Evolutionary conservation across 805 yeast species (phyloP), one percentile per base, ranked within the genome.

Genomic region (Deakozyma indianensis): DNA sequence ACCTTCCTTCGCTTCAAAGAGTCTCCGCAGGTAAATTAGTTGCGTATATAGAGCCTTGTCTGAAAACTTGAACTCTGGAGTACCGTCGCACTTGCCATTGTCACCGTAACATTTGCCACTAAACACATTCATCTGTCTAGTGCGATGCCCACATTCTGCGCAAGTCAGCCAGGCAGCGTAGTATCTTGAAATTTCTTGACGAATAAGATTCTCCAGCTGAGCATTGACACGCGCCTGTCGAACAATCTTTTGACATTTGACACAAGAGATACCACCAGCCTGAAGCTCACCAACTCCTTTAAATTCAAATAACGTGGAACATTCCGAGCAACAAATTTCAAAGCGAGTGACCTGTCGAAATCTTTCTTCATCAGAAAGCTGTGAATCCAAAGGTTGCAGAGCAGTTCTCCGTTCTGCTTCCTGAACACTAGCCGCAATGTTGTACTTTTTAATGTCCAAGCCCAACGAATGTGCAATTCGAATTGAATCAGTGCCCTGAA

Each of bases 81-180:
- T 75, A 32, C 97, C 96, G 55, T 83, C 81, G 48, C 78, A 73
- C 35, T 67, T 44, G 2, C 84, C 84, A 55, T 71, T 72, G 47
- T 61, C 61, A 38, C 84, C 82, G 48, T 86, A 69, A 61, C 97
- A 87, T 52, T 90, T 73, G 53, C 80, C 77, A 45, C 97, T 97
- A 56, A 84, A 86, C 3, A 88, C 96, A 20, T 88, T 77, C 22
- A 92, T 73, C 57, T 88, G 95, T 50, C 95, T 71, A 0, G 96
- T 88, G 15, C 70, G 70, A 45, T 75, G 68, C 1, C 83, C 84
- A 65, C 97, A 90, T 1, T 92, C 96, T 60, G 83, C 94, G 66
- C 99, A 92, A 0, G 62, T 64, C 41, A 87, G 65, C 85, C 92
- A 78, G 3, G 88, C 90, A n/a, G 83, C 78, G 60, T 92, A 92